These are phyloP conservation scores for Tolypocladium capitatum DNA, from an alignment of 2,329 filamentous ascomycete species.

Conservation along the genomic window DNA sequence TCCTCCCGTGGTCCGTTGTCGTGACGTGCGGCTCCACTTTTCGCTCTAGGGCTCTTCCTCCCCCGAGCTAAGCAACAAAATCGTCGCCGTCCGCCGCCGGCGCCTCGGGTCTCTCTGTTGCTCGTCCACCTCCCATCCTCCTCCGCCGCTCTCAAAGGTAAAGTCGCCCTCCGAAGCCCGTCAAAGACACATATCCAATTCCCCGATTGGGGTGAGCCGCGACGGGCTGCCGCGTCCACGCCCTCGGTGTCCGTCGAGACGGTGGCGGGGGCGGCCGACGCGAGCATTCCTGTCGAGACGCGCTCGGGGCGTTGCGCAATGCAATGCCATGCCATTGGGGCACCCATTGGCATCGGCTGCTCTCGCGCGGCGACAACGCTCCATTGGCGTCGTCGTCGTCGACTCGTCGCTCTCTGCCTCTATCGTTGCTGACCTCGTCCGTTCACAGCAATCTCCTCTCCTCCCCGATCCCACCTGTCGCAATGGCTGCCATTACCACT, in stretches of 20 bases:
- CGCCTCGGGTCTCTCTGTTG: constrained; percentile 6
- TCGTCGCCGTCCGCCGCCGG: constrained; percentile 11
- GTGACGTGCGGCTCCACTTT: constrained; percentile 9
- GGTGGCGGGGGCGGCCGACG: no score
- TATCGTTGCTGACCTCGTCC: neutral
- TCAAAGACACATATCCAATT: no score
- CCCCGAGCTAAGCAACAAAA: constrained; percentile 10
- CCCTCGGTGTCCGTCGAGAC: no score
- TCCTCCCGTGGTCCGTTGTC: constrained; percentile 4
- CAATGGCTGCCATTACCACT: constrained; percentile 28
- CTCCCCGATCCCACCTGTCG: constrained; percentile 13
- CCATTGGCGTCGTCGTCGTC: neutral
- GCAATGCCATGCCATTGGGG: neutral
- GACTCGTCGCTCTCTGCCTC: no score
- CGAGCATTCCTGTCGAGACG: neutral
- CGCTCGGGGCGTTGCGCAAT: neutral
- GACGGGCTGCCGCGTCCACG: neutral
- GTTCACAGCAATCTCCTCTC: neutral
- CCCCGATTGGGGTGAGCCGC: neutral
- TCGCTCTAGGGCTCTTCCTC: constrained; percentile 6
- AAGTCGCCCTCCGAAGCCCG: neutral
- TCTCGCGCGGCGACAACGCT: neutral
- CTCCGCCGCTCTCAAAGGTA: constrained; percentile 6
- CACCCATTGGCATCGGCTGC: neutral
- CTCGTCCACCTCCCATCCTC: constrained; percentile 7